phyloP scores from a whole-genome alignment of 2,329 filamentous ascomycete genomes.

The Cladophialophora psammophila region DNA sequence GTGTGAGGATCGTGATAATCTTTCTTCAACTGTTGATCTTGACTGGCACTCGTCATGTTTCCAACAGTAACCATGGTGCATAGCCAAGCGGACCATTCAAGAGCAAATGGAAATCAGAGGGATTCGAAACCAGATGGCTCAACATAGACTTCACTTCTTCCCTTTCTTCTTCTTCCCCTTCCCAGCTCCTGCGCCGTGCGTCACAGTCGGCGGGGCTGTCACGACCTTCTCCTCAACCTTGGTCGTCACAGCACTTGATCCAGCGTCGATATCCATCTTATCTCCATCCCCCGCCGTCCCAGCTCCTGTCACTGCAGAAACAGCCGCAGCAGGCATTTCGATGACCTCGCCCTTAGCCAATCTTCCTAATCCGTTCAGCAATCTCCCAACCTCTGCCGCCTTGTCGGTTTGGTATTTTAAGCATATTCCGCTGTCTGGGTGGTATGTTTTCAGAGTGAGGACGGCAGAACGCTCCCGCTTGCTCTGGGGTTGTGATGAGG shows the following conservation, averaged over 20 bases:
- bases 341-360: conserved; percentile 74
- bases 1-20: background rate
- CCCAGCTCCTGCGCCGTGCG: conserved; percentile 29
- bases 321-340: conserved; percentile 46
- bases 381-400: conserved; percentile 83
- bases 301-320: conserved; percentile 48
- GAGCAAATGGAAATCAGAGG: background rate
- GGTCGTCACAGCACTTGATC: conserved; percentile 6
- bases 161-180: conserved; percentile 40
- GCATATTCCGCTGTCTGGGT: conserved; percentile 78
- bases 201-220: conserved; percentile 25
- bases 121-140: background rate
- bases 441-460: conserved; percentile 87
- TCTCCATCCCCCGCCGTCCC: conserved; percentile 34
- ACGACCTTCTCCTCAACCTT: conserved; percentile 31
- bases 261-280: conserved; percentile 39
- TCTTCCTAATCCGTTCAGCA: conserved; percentile 78
- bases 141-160: conserved; percentile 35
- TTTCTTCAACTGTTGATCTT: background rate
- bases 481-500: conserved; percentile 39
- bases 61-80: background rate
- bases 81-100: background rate
- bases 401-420: conserved; percentile 93
- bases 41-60: background rate
- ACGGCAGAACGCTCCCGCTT: conserved; percentile 62